Base-by-base conservation (phyloP, 164 flowering plant genomes). In the Kalanchoe fedtschenkoi region DNA sequence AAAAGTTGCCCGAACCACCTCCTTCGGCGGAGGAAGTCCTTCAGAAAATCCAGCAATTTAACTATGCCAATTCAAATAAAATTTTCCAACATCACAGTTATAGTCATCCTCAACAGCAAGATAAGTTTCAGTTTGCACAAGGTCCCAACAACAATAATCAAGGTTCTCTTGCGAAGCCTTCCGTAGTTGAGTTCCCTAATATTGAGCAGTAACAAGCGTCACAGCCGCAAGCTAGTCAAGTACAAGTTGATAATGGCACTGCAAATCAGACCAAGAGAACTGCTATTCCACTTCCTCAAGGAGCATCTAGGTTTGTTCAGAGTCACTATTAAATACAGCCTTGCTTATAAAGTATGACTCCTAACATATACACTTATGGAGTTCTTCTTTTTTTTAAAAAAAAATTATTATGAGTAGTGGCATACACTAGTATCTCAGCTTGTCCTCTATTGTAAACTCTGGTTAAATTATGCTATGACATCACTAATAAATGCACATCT, bases 241-340 rank as follows among this genome's bases (percentile, higher is more conserved):
- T 61, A 53, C 95, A 80, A 79, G 54, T 71, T 68, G 66, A 89
- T 15, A 82, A 75, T 71, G 80, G 85, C 69, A 69, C 64, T 66
- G 74, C 79, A 13, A 86, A 80, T 78, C 96, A 80, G 71, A 65
- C 76, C 41, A 83, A 68, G 80, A 87, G 77, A 78, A 69, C 78
- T 67, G 81, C 87, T 34, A 67, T 70, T 30, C 80, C 87, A 19
- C 83, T 89, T 62, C 95, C 96, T 69, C 97, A 80, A 75, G 99
- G 99, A 78, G 72, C 81, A 75, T 81, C 95, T 87, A 88, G 99
- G 99, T 95, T 77, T 79, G 99, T 95, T 79, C 78, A 73, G 89
- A 84, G 89, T 76, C 69, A 67, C 71, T 73, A 51, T 51, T 51
- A 51, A 32, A 77, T 77, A 75, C 78, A 72, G 65, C 69, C 70